These are phyloP conservation scores for Phytophthora rubi DNA, from an alignment of 352 stramenopile genomes.

Conservation along the genomic window DNA sequence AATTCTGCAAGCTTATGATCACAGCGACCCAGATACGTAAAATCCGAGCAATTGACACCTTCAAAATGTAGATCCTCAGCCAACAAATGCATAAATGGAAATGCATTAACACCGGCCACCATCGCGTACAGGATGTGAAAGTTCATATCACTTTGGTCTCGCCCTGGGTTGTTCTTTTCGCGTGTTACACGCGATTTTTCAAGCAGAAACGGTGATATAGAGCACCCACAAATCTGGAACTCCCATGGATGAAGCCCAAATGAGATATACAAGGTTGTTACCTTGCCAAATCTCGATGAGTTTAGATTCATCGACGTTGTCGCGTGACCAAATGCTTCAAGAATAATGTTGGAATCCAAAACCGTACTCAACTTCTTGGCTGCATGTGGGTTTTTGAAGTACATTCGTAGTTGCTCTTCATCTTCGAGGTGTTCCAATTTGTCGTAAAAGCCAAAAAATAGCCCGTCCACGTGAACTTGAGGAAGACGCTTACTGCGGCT, in stretches of 20 bases:
- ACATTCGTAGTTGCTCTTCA: conserved; percentile 82
- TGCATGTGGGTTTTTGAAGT: conserved; percentile 73
- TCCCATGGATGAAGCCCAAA: conserved; percentile 53
- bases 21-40: conserved; percentile 56
- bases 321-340: conserved; percentile 79
- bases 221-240: conserved; percentile 65
- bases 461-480: conserved; percentile 71
- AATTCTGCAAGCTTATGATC: conserved; percentile 42
- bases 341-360: conserved; percentile 73
- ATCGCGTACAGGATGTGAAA: conserved; percentile 84
- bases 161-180: not conserved
- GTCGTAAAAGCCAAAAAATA: conserved; percentile 86
- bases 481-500: conserved; percentile 78
- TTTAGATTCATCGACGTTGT: conserved; percentile 74
- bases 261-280: conserved; percentile 55
- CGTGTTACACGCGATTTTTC: conserved; percentile 73
- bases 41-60: conserved; percentile 40
- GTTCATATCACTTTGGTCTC: conserved; percentile 44
- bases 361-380: conserved; percentile 66
- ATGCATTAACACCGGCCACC: conserved; percentile 59
- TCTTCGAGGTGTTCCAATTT: conserved; percentile 79
- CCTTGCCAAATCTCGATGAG: conserved; percentile 79
- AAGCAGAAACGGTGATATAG: conserved; percentile 66
- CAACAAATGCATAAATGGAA: conserved; percentile 39
- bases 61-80: conserved; percentile 55